phyloP scores from a whole-genome alignment of 1,139 yeast genomes.

The Chernovozyma aurita region DNA sequence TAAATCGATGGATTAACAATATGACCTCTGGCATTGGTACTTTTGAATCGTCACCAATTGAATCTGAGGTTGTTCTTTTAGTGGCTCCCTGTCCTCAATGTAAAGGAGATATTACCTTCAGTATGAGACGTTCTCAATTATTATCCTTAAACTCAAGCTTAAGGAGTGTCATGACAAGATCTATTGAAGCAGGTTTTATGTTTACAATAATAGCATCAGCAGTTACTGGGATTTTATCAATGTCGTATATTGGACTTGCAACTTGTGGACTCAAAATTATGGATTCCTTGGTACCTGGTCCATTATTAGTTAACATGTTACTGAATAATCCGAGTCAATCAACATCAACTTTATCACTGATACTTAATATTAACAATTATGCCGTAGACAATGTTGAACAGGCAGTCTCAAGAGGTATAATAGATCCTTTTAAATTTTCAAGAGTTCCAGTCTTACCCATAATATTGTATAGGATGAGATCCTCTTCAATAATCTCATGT shows the following conservation, averaged over 20 bases:
- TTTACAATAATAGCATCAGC: slow-evolving; percentile 39
- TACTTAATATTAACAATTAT: slow-evolving; percentile 11
- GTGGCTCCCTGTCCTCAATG: slow-evolving; percentile 44
- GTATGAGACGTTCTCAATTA: slow-evolving; percentile 27
- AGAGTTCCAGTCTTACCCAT: slow-evolving; percentile 40
- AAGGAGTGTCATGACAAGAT: slow-evolving; percentile 17
- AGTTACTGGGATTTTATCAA: slow-evolving; percentile 37
- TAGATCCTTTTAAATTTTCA: slow-evolving; percentile 39
- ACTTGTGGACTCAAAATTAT: slow-evolving; percentile 38
- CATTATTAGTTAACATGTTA: slow-evolving; percentile 27
- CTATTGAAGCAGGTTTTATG: slow-evolving; percentile 29
- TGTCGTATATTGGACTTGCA: slow-evolving; percentile 41
- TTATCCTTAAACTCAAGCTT: slow-evolving; percentile 20
- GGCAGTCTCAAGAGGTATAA: slow-evolving; percentile 31
- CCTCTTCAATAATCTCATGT: slow-evolving; percentile 30
- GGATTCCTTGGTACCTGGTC: slow-evolving; percentile 35
- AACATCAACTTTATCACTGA: slow-evolving; percentile 11
- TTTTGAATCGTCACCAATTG: slow-evolving; percentile 1
- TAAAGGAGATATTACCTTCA: slow-evolving; percentile 32
- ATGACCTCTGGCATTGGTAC: slow-evolving; percentile 2
- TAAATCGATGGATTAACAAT: slow-evolving; percentile 3
- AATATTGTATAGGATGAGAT: slow-evolving; percentile 36
- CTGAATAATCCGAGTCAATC: slow-evolving; percentile 1
- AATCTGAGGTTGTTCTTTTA: slow-evolving; percentile 15
- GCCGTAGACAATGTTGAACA: slow-evolving; percentile 29